Conservation (phyloP, 164 flowering plant species). For the Euptelea pleiosperma region DNA sequence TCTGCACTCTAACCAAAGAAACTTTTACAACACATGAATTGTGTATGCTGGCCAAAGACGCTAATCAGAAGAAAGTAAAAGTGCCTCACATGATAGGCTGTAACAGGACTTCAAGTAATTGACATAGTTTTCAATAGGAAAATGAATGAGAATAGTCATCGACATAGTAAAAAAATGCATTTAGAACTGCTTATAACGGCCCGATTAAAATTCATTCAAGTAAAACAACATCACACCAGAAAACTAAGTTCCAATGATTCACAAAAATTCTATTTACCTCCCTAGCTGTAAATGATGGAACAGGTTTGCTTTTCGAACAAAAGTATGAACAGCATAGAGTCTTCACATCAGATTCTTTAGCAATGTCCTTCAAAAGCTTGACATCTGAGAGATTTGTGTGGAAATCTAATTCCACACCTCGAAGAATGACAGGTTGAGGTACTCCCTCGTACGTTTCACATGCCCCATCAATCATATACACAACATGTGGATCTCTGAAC, state of each 20-base stretch:
- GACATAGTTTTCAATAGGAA: no score
- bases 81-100: not conserved
- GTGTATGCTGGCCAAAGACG: not conserved
- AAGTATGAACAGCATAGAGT: constrained; percentile 49
- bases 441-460: constrained; percentile 30
- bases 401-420: constrained; percentile 48
- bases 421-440: constrained; percentile 45
- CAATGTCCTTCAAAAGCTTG: constrained; percentile 23
- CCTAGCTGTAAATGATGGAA: constrained; percentile 20
- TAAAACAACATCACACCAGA: not conserved
- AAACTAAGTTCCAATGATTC: not conserved
- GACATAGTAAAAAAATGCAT: not conserved
- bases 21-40: constrained; percentile 16
- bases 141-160: no score
- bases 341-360: constrained; percentile 25
- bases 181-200: not conserved
- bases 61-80: not conserved
- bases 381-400: constrained; percentile 29
- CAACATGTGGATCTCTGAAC: constrained; percentile 52
- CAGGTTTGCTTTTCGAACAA: constrained; percentile 32
- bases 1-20: constrained; percentile 76
- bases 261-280: constrained; percentile 42
- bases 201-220: not conserved
- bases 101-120: not conserved
- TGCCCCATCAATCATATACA: constrained; percentile 46